Percentiles rank a stretch among this genome's conserved stretches.
Conservation (phyloP, 768 basidiomycete genomes). For the Termitomyces sp. region DNA sequence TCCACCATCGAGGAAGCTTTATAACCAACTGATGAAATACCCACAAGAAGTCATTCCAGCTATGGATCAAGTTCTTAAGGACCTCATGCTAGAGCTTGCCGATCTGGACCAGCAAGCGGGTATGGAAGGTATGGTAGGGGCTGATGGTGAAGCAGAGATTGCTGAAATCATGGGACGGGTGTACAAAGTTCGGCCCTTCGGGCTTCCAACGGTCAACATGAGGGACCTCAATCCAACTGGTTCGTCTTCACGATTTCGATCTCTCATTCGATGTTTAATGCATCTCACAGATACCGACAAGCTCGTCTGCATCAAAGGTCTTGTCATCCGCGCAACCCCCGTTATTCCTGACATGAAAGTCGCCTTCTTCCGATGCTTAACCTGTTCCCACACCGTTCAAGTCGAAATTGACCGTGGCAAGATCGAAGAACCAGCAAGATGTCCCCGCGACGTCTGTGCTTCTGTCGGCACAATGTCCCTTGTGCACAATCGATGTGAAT, state of each 20-base stretch:
- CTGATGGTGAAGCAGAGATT: slow-evolving; percentile 80
- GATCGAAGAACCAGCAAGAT: slow-evolving; percentile 88
- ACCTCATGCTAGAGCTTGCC: slow-evolving; percentile 84
- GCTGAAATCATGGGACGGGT: slow-evolving; percentile 82
- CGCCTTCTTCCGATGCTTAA: slow-evolving; percentile 96
- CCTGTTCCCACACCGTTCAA: slow-evolving; percentile 95
- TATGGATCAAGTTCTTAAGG: slow-evolving; percentile 95
- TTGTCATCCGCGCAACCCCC: slow-evolving; percentile 95
- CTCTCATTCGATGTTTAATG: neutral
- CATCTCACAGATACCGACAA: slow-evolving; percentile 86
- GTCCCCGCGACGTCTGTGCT: slow-evolving; percentile 91
- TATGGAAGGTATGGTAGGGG: slow-evolving; percentile 72
- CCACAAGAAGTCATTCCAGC: slow-evolving; percentile 97
- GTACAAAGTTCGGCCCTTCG: slow-evolving; percentile 94
- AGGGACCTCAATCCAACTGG: slow-evolving; percentile 91
- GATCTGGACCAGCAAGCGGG: slow-evolving; percentile 75
- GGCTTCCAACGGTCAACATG: slow-evolving; percentile 85
- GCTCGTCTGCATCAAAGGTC: slow-evolving; percentile 91
- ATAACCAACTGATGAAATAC: slow-evolving; percentile 83
- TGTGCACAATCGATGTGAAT: slow-evolving; percentile 96
- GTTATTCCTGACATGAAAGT: slow-evolving; percentile 99
- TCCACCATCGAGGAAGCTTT: slow-evolving; percentile 79
- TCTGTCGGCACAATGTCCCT: slow-evolving; percentile 89
- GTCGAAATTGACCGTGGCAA: slow-evolving; percentile 98
- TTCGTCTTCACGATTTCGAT: slow-evolving; percentile 28